Conservation (phyloP, 164 flowering plant genomes). For the Aristolochia fimbriata region DNA sequence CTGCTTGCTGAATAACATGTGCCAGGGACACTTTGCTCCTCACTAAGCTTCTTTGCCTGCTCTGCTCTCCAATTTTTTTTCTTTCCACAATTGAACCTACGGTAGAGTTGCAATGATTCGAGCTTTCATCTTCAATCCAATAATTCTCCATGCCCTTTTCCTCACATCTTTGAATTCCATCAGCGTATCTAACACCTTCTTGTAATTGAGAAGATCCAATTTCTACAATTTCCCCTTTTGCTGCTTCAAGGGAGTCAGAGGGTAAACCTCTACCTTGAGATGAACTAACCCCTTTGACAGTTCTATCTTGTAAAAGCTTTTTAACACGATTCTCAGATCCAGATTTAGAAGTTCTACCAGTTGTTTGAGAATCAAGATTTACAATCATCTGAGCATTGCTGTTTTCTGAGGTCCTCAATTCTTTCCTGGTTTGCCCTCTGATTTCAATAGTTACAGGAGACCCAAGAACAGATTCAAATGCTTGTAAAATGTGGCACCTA, state of each 20-base stretch:
- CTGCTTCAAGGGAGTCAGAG: slow-evolving; percentile 17
- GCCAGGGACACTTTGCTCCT: slow-evolving; percentile 88
- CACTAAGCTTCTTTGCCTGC: slow-evolving; percentile 60
- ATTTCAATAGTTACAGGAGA: slow-evolving; percentile 73
- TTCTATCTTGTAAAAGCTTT: slow-evolving; percentile 17
- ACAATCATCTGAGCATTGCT: slow-evolving; percentile 21
- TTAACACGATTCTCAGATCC: slow-evolving; percentile 14
- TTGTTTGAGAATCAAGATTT: slow-evolving; percentile 9
- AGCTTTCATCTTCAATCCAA: slow-evolving; percentile 22
- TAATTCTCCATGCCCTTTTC: slow-evolving; percentile 21
- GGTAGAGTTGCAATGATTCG: slow-evolving; percentile 21
- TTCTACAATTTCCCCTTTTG: slow-evolving; percentile 74
- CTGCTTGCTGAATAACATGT: slow-evolving; percentile 87
- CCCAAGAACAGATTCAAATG: slow-evolving; percentile 82
- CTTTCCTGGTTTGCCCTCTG: slow-evolving; percentile 43
- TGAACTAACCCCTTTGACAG: slow-evolving; percentile 15
- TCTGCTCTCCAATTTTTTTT: slow-evolving; percentile 35
- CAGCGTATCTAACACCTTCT: slow-evolving; percentile 14
- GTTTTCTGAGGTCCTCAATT: slow-evolving; percentile 18
- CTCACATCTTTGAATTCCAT: slow-evolving; percentile 12
- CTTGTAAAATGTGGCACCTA: slow-evolving; percentile 62
- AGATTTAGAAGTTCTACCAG: slow-evolving; percentile 13
- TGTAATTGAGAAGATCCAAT: slow-evolving; percentile 30
- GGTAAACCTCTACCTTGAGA: slow-evolving; percentile 16
- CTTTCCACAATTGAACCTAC: slow-evolving; percentile 22